Evolutionary conservation across 1,284 basidiomycete species (phyloP), one percentile per base, ranked within the genome.

Genomic region (Cutaneotrichosporon arboriforme): DNA sequence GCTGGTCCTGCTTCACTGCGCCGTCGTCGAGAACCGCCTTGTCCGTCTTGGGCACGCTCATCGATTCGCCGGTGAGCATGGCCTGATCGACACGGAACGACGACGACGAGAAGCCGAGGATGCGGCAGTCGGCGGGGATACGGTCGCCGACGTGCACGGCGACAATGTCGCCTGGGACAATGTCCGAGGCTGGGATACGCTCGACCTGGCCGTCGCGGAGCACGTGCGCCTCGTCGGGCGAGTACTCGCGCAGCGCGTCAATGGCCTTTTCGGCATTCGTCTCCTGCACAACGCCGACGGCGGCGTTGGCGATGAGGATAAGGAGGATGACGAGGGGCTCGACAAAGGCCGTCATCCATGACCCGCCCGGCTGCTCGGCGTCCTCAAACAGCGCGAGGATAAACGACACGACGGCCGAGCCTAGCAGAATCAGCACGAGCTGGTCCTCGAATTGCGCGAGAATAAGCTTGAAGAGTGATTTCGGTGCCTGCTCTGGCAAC

Each of bases 401-500:
- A 70, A 96, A 92, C 2, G 91, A 96, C 58, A 96, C 81, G 46
- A 88, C 84, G 14, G 92, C 92, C 7, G 90, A 94, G 3, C 82
- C 90, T 40, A 97, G 85, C 22, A 97, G 82, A 68, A 97, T 96
- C 57, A 97, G 84, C 20, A 94, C 92, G 21, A 97, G 84, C 76
- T 93, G 90, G 77, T 97, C 92, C 78, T 96, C 87, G 81, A 98
- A 98, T 77, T 98, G 94, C 64, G 94, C 92, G 18, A 98, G 81
- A 57, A 98, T 88, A 57, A 97, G 84, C 67, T 89, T 83, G 88
- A 90, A 92, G 40, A 98, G 74, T 4, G 94, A 90, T 4, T 91
- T 96, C 1, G 89, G 78, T 0, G 88, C 85, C 14, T 93, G 86
- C 67, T 96, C 91, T 14, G 91, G 90, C 13, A 97, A 80, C 10